Percentiles rank a stretch among this genome's conserved stretches.
phyloP scores from a whole-genome alignment of 176 grass and related monocot species.

The Tillandsia fasciculata region DNA sequence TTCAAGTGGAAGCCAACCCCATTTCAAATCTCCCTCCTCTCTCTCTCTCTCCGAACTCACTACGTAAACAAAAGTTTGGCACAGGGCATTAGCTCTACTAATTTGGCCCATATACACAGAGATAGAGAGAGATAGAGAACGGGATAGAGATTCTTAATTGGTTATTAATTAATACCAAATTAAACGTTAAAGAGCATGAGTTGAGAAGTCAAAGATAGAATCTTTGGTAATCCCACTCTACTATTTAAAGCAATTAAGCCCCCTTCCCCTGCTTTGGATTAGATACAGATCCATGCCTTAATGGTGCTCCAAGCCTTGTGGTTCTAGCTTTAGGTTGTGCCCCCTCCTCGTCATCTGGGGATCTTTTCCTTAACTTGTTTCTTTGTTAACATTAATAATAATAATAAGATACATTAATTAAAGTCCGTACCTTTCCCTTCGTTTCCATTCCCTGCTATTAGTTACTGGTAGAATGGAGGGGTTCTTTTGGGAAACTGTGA shows the following conservation, averaged over 20 bases:
- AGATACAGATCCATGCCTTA: neutral
- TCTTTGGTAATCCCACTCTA: neutral
- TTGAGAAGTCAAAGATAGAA: conserved; percentile 7
- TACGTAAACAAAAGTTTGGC: neutral
- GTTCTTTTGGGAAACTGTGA: neutral
- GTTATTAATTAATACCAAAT: neutral
- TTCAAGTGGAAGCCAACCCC: neutral
- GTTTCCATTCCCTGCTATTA: neutral
- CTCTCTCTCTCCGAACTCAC: neutral
- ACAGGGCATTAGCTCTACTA: neutral
- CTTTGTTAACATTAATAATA: too few relatives aligned
- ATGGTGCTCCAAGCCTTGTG: neutral
- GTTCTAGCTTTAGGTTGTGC: neutral
- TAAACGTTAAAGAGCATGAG: neutral
- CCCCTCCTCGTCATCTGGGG: neutral
- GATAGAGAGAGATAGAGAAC: neutral
- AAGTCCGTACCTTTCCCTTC: neutral
- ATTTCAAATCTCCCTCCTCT: neutral
- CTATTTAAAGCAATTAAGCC: neutral
- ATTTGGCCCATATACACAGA: neutral
- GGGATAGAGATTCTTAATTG: neutral
- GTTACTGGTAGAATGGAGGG: neutral
- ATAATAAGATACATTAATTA: neutral
- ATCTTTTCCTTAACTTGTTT: neutral
- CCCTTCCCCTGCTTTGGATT: neutral